Conservation (phyloP, 192 early-diverging fungal genomes). For the Gaertneriomyces sp. region DNA sequence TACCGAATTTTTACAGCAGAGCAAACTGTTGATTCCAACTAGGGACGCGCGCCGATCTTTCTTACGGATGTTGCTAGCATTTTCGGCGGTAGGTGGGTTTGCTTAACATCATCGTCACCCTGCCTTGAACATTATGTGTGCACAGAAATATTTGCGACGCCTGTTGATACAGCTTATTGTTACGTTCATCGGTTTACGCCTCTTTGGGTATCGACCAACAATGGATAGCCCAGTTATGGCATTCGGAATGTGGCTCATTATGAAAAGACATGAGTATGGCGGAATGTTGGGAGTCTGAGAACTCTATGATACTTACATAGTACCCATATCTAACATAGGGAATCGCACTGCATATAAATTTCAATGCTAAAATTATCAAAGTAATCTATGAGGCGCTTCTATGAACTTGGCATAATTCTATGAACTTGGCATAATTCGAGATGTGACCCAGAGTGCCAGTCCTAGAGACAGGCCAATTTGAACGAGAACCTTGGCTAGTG, state of each 20-base stretch:
- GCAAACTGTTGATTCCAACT: not conserved
- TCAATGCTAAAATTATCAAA: too few relatives aligned
- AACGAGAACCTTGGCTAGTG: too few relatives aligned
- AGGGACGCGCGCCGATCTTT: not conserved
- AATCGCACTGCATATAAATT: too few relatives aligned
- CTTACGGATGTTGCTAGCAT: not conserved
- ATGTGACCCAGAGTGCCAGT: too few relatives aligned
- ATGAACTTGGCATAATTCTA: too few relatives aligned
- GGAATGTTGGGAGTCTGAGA: too few relatives aligned
- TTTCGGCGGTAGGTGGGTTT: not conserved
- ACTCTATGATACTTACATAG: too few relatives aligned
- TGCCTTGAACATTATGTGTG: not conserved
- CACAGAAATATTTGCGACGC: slow-evolving; percentile 4
- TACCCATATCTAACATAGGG: too few relatives aligned
- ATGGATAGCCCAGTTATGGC: slow-evolving; percentile 6
- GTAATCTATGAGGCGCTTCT: too few relatives aligned
- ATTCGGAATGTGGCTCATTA: slow-evolving; percentile 9
- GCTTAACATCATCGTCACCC: not conserved
- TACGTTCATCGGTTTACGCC: slow-evolving; percentile 6
- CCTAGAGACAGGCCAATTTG: too few relatives aligned
- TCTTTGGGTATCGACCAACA: slow-evolving; percentile 23
- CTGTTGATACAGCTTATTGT: slow-evolving; percentile 6
- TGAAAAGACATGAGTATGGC: not conserved
- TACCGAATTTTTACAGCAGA: slow-evolving; percentile 5
- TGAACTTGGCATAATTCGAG: too few relatives aligned